These are phyloP conservation scores for Fomitopsis serialis DNA, from an alignment of 768 basidiomycete genomes.

Conservation along the genomic window DNA sequence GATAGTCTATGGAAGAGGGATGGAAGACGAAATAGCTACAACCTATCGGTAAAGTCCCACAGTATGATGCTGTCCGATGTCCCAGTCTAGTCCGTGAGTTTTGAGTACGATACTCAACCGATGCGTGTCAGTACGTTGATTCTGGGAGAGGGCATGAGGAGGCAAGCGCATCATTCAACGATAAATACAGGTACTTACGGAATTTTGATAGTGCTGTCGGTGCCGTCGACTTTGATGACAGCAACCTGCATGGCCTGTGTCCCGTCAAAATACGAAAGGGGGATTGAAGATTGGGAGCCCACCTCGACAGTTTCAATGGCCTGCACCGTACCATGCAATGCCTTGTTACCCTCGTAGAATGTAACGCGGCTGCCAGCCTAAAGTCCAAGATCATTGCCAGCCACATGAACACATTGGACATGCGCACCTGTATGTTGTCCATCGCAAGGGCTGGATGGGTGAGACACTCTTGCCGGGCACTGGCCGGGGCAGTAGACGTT, in stretches of 20 bases:
- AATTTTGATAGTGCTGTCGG: conserved; percentile 9
- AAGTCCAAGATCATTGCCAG: conserved; percentile 1
- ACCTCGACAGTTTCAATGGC: conserved; percentile 55
- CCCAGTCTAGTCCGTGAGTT: neutral
- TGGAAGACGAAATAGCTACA: neutral
- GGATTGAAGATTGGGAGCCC: conserved; percentile 12
- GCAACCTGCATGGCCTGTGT: conserved; percentile 3
- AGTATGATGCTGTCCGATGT: neutral
- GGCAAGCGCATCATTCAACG: neutral
- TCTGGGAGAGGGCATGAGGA: neutral
- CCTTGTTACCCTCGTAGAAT: conserved; percentile 53
- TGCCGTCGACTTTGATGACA: conserved; percentile 8
- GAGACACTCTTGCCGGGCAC: neutral
- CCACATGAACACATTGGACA: conserved; percentile 11
- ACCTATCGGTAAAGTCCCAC: neutral
- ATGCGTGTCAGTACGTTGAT: conserved; percentile 1
- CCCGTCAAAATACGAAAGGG: neutral
- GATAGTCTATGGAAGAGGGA: neutral
- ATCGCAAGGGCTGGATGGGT: conserved; percentile 4
- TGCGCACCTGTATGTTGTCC: conserved; percentile 48
- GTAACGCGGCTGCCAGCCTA: conserved; percentile 67
- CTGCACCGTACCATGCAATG: conserved; percentile 56
- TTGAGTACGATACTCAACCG: neutral
- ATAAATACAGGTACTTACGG: conserved; percentile 13
- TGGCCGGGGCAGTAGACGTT: neutral